Percentiles rank a stretch among this genome's conserved stretches.
Evolutionary conservation across 2,329 filamentous ascomycete species (phyloP).

Genomic region (Pseudogymnoascus sp.): DNA sequence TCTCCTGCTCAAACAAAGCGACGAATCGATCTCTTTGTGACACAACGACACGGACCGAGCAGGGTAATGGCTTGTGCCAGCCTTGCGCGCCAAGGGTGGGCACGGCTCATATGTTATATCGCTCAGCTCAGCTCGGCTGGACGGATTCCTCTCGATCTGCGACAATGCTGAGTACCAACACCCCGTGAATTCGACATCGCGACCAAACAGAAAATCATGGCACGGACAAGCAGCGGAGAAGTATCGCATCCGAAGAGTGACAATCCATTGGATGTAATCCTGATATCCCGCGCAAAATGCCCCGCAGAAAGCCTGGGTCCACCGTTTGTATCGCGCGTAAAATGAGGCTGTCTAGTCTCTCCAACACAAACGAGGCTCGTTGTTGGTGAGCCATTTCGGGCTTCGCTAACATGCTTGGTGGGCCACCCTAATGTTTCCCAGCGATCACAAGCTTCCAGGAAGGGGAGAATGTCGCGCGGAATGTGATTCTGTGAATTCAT

Average conservation of each 20-base stretch:
- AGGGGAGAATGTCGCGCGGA: background rate
- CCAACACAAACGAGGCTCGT: constrained; percentile 1
- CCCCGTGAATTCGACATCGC: background rate
- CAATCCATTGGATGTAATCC: background rate
- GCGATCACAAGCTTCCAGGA: background rate
- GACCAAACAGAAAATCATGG: background rate
- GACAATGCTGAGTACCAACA: background rate
- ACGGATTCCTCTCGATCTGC: background rate
- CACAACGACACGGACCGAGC: background rate
- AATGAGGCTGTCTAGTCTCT: constrained; percentile 3
- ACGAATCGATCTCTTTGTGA: background rate
- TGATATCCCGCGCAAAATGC: background rate
- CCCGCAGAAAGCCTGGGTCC: constrained; percentile 4
- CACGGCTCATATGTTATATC: constrained; percentile 4
- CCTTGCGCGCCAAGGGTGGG: background rate
- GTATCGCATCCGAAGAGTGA: background rate
- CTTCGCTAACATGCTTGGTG: background rate
- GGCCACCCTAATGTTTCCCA: background rate
- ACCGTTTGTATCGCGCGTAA: constrained; percentile 1
- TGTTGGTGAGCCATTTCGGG: background rate
- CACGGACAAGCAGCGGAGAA: background rate
- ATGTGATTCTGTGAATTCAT: background rate
- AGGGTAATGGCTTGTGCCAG: background rate
- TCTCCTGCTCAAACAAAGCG: background rate
- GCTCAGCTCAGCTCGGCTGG: background rate